phyloP scores from a whole-genome alignment of 108 stramenopile genomes.

The Licmophora abbreviata region DNA sequence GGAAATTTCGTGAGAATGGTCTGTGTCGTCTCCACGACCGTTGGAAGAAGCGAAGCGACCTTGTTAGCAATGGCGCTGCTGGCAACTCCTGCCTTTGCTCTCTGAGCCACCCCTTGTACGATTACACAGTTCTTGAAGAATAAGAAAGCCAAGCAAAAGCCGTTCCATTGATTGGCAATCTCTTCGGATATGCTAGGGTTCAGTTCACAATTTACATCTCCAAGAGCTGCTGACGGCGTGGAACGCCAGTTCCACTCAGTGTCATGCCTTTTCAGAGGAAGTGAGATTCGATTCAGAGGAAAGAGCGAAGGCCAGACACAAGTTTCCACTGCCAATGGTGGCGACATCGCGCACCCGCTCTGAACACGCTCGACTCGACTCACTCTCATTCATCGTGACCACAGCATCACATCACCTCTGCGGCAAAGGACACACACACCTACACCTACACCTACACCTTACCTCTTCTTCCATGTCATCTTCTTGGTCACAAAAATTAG shows the following conservation, averaged over 20 bases:
- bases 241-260: conserved; percentile 79
- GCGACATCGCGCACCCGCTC: too few species aligned
- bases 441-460: too few species aligned
- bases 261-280: too few species aligned
- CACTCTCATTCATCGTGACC: too few species aligned
- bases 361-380: too few species aligned
- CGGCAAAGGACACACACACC: too few species aligned
- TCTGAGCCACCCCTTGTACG: conserved; percentile 90
- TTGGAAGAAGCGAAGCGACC: conserved; percentile 64
- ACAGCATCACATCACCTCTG: too few species aligned
- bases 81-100: conserved; percentile 74
- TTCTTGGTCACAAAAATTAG: conserved; percentile 30
- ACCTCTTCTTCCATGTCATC: conserved; percentile 33
- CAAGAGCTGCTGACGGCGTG: conserved; percentile 44
- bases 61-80: conserved; percentile 65
- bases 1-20: conserved; percentile 43
- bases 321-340: too few species aligned
- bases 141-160: conserved; percentile 77
- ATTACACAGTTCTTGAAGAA: conserved; percentile 96
- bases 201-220: conserved; percentile 35
- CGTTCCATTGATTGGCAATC: conserved; percentile 40
- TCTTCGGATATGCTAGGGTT: conserved; percentile 4
- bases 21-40: conserved; percentile 41
- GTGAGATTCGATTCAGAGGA: too few species aligned
- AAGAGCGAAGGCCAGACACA: too few species aligned